A percentile compares a stretch with the other conserved stretches of the same genome.
These are phyloP conservation scores for Pyrus communis DNA, from an alignment of 306 rosid species.

Conservation along the genomic window DNA sequence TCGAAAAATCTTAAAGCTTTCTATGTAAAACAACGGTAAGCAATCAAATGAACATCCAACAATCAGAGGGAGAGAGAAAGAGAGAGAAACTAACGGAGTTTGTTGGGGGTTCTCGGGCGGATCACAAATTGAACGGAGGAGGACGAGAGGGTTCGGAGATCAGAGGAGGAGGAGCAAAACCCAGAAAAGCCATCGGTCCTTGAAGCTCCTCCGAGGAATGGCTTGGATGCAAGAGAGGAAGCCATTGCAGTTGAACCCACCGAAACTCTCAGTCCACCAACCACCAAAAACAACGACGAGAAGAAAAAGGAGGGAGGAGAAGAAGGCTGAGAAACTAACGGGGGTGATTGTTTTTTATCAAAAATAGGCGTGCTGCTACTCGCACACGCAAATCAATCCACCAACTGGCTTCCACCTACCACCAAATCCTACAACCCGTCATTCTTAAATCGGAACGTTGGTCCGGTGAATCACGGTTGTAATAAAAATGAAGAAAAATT, in stretches of 20 bases:
- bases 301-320: neutral
- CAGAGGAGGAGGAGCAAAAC: conserved; percentile 35
- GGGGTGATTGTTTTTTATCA: neutral
- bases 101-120: conserved; percentile 37
- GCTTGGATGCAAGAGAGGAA: conserved; percentile 54
- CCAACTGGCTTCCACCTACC: neutral
- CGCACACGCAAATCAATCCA: neutral
- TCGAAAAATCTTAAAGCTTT: neutral
- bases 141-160: conserved; percentile 42
- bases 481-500: too few relatives aligned
- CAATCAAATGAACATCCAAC: neutral
- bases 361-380: neutral
- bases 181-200: conserved; percentile 37
- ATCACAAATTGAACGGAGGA: conserved; percentile 37
- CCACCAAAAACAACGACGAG: neutral
- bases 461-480: too few relatives aligned
- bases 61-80: conserved; percentile 10
- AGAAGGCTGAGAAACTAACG: neutral
- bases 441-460: too few relatives aligned
- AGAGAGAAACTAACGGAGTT: conserved; percentile 60
- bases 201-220: conserved; percentile 46
- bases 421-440: neutral
- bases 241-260: conserved; percentile 36
- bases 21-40: neutral
- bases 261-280: neutral